These are phyloP conservation scores for Fusarium sp. DNA, from an alignment of 2,329 filamentous ascomycete genomes.

Conservation along the genomic window DNA sequence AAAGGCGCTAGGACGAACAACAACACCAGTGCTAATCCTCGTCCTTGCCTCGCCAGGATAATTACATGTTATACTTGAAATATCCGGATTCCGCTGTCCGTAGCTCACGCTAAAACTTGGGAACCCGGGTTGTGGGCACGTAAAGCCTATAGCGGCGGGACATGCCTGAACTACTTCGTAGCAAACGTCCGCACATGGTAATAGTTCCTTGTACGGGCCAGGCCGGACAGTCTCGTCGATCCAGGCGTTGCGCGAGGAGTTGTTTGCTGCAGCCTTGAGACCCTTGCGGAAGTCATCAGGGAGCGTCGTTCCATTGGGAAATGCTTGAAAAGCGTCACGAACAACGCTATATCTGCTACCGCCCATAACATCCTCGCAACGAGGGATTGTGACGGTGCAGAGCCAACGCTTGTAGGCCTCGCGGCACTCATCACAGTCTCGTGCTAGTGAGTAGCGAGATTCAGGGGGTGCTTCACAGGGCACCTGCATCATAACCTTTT, in stretches of 20 bases:
- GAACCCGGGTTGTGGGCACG: conserved; percentile 70
- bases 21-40: conserved; percentile 34
- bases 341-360: conserved; percentile 57
- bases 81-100: conserved; percentile 45
- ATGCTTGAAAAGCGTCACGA: conserved; percentile 78
- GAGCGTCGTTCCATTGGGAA: conserved; percentile 75
- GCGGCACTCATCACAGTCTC: conserved; percentile 80
- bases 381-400: conserved; percentile 91
- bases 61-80: conserved; percentile 52
- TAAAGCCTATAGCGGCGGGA: conserved; percentile 80
- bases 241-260: conserved; percentile 73
- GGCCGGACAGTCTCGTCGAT: conserved; percentile 81
- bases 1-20: conserved; percentile 29
- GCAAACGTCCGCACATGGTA: conserved; percentile 90
- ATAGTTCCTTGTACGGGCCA: conserved; percentile 92
- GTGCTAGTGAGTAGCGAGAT: conserved; percentile 84
- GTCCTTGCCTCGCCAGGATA: conserved; percentile 55
- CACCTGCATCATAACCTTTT: conserved; percentile 83
- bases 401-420: conserved; percentile 93
- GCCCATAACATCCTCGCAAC: conserved; percentile 85
- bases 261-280: conserved; percentile 45
- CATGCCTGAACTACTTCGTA: conserved; percentile 88
- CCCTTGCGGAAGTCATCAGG: conserved; percentile 51
- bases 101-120: conserved; percentile 54
- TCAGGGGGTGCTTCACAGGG: conserved; percentile 82